Evolutionary conservation across 805 yeast genomes (phyloP).

Genomic region (Candida vaughaniae): DNA sequence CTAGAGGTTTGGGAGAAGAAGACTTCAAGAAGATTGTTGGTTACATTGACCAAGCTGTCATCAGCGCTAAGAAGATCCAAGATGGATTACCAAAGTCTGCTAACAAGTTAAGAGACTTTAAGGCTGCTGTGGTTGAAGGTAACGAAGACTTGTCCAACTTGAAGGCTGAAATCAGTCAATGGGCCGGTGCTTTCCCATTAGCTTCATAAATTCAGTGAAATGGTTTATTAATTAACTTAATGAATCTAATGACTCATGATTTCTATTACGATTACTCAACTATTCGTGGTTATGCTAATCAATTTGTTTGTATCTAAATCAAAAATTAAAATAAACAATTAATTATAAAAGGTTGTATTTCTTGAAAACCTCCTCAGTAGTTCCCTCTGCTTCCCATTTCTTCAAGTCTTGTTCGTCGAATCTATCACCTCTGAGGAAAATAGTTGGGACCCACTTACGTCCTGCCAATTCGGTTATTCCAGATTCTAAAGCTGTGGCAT

Average conservation of each 20-base stretch:
- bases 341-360: conserved; percentile 19
- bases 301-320: background rate
- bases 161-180: conserved; percentile 76
- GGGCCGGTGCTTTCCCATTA: conserved; percentile 88
- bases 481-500: conserved; percentile 52
- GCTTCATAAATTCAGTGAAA: conserved; percentile 16
- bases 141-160: conserved; percentile 60
- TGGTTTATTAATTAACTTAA: conserved; percentile 3
- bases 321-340: background rate
- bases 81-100: conserved; percentile 83
- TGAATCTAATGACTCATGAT: conserved; percentile 5
- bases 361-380: conserved; percentile 33
- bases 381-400: conserved; percentile 31
- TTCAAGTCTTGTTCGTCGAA: conserved; percentile 57
- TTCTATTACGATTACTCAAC: conserved; percentile 11
- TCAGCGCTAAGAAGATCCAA: conserved; percentile 75
- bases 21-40: conserved; percentile 82
- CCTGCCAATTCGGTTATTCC: conserved; percentile 59
- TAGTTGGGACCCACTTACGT: conserved; percentile 68
- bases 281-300: conserved; percentile 6
- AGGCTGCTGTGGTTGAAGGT: conserved; percentile 72
- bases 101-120: conserved; percentile 94
- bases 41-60: conserved; percentile 77
- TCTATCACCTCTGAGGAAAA: conserved; percentile 56
- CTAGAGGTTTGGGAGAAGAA: conserved; percentile 79